A percentile compares a stretch with the other conserved stretches of the same genome.
These are phyloP conservation scores for Ophiostoma ulmi DNA, from an alignment of 2,329 filamentous ascomycete species.

Conservation along the genomic window DNA sequence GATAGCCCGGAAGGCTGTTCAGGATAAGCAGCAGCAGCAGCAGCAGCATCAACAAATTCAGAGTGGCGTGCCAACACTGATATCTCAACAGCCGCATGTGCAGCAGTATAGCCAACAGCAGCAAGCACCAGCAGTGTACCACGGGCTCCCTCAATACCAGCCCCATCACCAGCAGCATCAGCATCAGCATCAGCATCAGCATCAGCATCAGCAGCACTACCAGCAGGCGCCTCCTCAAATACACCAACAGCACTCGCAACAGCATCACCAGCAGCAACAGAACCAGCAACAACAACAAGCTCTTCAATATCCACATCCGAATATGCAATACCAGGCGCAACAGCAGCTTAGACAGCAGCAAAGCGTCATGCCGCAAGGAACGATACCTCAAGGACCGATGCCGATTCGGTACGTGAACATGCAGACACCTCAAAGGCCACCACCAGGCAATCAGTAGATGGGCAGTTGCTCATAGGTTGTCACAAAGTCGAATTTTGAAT, in stretches of 20 bases:
- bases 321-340: conserved; percentile 23
- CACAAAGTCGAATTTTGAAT: too few relatives aligned
- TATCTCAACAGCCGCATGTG: conserved; percentile 3
- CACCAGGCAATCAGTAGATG: not conserved
- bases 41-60: conserved; percentile 14
- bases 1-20: conserved; percentile 35
- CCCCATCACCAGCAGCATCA: conserved; percentile 25
- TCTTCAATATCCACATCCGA: not conserved
- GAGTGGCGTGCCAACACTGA: not conserved
- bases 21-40: conserved; percentile 23
- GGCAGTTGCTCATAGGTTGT: not conserved
- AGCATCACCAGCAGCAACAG: conserved; percentile 10
- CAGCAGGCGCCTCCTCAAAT: conserved; percentile 18
- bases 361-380: conserved; percentile 14
- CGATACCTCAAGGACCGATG: conserved; percentile 19
- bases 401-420: not conserved
- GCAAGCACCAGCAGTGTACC: conserved; percentile 27
- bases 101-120: conserved; percentile 16
- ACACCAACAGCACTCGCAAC: conserved; percentile 5
- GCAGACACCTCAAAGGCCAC: not conserved
- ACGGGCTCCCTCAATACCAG: conserved; percentile 30
- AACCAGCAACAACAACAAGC: not conserved
- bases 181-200: conserved; percentile 18
- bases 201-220: not conserved
- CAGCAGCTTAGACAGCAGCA: conserved; percentile 22